A percentile compares a stretch with the other conserved stretches of the same genome.
Evolutionary conservation across 2,329 filamentous ascomycete species (phyloP).

Genomic region (Colletotrichum sp.): DNA sequence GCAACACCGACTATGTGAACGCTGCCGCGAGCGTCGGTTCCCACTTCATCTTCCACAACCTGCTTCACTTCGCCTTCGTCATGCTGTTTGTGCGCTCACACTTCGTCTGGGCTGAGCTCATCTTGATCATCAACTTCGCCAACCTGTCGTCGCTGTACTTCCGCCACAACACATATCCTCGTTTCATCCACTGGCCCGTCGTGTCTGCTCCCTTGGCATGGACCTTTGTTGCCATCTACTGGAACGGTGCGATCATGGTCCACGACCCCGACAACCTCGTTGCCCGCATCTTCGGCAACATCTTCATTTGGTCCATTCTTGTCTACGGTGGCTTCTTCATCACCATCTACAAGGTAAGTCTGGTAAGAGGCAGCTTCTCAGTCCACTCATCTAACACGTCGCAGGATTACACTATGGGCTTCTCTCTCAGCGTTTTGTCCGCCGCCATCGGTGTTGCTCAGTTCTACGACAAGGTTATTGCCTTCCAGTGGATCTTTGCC

Average conservation of each 20-base stretch:
- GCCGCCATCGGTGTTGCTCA: conserved; percentile 81
- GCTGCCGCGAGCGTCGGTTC: conserved; percentile 78
- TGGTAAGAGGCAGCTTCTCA: too few relatives aligned
- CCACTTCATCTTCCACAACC: conserved; percentile 87
- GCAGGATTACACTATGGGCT: conserved; percentile 77
- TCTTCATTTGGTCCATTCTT: conserved; percentile 86
- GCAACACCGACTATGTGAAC: conserved; percentile 65
- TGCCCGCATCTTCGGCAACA: conserved; percentile 82
- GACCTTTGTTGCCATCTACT: conserved; percentile 87
- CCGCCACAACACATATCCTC: conserved; percentile 73
- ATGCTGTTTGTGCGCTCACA: conserved; percentile 80
- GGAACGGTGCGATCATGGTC: conserved; percentile 87
- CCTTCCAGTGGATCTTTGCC: conserved; percentile 92
- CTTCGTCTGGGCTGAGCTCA: conserved; percentile 77
- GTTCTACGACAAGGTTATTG: conserved; percentile 73
- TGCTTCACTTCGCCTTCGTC: conserved; percentile 82
- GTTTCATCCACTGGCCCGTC: conserved; percentile 77
- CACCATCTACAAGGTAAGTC: conserved; percentile 67
- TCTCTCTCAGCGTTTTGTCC: conserved; percentile 74
- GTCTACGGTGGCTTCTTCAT: conserved; percentile 81
- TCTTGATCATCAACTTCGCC: conserved; percentile 81
- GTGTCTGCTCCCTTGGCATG: conserved; percentile 82
- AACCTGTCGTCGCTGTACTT: conserved; percentile 83
- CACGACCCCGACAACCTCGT: conserved; percentile 67
- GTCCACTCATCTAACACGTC: background rate